Evolutionary conservation across 148 eudicot genomes (phyloP).

Genomic region (Vaccinium myrtillus): DNA sequence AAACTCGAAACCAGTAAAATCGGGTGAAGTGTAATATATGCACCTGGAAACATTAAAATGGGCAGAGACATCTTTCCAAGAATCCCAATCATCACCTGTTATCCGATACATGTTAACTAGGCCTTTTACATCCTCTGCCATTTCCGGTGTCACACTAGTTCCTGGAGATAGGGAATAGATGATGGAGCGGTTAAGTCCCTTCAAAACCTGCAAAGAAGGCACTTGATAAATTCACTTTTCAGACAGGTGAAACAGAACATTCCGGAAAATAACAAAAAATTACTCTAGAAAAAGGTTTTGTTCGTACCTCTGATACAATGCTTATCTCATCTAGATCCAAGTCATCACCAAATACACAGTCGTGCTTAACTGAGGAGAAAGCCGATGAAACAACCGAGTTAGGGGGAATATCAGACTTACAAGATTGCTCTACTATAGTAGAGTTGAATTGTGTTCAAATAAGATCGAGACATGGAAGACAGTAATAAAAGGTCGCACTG

Average conservation of each 20-base stretch:
- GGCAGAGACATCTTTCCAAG: slow-evolving; percentile 76
- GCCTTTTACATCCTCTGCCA: slow-evolving; percentile 63
- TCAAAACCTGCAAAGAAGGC: slow-evolving; percentile 50
- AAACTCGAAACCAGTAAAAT: background rate
- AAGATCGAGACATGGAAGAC: background rate
- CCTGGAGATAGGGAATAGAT: slow-evolving; percentile 93
- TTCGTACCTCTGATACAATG: slow-evolving; percentile 72
- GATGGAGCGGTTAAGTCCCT: slow-evolving; percentile 50
- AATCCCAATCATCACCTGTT: slow-evolving; percentile 98
- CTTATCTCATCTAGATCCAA: slow-evolving; percentile 72
- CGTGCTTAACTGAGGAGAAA: slow-evolving; percentile 74
- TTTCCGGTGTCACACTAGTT: slow-evolving; percentile 69
- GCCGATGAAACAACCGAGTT: slow-evolving; percentile 7
- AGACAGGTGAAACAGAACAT: slow-evolving; percentile 6
- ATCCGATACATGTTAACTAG: slow-evolving; percentile 88
- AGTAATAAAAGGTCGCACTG: background rate
- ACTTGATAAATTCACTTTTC: background rate
- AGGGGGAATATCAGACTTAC: background rate
- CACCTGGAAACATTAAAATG: slow-evolving; percentile 83
- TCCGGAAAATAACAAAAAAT: slow-evolving; percentile 4
- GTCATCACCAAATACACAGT: slow-evolving; percentile 95
- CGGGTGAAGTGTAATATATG: background rate
- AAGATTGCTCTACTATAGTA: background rate
- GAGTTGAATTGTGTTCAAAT: background rate
- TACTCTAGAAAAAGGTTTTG: background rate